A percentile compares a stretch with the other conserved stretches of the same genome.
These are phyloP conservation scores for Bullera alba DNA, from an alignment of 768 basidiomycete species.

Conservation along the genomic window DNA sequence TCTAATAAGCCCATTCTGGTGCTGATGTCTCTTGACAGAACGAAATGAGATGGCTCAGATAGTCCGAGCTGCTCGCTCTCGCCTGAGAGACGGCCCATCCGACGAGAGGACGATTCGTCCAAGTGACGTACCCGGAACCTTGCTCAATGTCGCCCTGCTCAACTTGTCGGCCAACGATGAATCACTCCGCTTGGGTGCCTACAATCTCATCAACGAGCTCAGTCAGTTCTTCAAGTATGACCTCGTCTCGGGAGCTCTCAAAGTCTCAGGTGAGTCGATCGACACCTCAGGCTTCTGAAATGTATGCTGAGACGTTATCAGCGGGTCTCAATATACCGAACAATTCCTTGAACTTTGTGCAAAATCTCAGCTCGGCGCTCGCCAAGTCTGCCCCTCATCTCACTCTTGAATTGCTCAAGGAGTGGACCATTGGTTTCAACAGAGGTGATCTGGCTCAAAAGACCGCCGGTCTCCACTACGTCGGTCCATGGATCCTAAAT, in stretches of 20 bases:
- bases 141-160: conserved; percentile 79
- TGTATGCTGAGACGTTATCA: conserved; percentile 4
- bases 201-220: conserved; percentile 57
- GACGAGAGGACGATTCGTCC: conserved; percentile 65
- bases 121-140: conserved; percentile 70
- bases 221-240: conserved; percentile 36
- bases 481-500: conserved; percentile 85
- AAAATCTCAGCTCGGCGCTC: conserved; percentile 13
- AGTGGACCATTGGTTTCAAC: conserved; percentile 60
- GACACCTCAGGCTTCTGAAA: not conserved
- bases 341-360: conserved; percentile 22
- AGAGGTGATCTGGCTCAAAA: conserved; percentile 53
- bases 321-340: conserved; percentile 28
- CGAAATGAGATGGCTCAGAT: conserved; percentile 51
- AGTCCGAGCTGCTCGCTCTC: conserved; percentile 26
- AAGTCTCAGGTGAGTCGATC: conserved; percentile 15
- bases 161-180: conserved; percentile 69
- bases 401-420: conserved; percentile 81
- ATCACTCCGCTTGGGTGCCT: conserved; percentile 68
- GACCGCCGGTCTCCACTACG: conserved; percentile 68
- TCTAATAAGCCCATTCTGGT: not conserved
- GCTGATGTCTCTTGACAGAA: conserved; percentile 45
- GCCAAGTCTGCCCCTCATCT: conserved; percentile 55
- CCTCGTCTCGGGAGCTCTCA: conserved; percentile 2
- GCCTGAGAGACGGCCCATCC: conserved; percentile 13